These are phyloP conservation scores for Trametes punicea DNA, from an alignment of 768 basidiomycete genomes.

Conservation along the genomic window DNA sequence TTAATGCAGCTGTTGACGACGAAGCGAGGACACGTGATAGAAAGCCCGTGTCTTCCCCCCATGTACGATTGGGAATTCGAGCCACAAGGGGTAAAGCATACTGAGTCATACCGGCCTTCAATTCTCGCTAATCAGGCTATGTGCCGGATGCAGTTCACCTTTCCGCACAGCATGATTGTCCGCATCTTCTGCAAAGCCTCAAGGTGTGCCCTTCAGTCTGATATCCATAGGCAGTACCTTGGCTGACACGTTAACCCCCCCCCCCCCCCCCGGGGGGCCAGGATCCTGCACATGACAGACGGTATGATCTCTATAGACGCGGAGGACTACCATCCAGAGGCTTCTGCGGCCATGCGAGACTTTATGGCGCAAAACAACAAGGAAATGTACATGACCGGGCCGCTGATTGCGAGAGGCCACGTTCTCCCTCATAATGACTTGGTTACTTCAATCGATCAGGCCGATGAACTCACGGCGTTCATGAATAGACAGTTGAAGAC, in stretches of 20 bases:
- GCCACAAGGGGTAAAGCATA: constrained; percentile 20
- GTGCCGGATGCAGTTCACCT: neutral
- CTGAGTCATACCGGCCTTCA: too few species aligned
- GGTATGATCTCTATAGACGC: constrained; percentile 6
- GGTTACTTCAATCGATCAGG: too few species aligned
- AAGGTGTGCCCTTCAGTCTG: too few species aligned
- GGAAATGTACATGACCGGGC: constrained; percentile 12
- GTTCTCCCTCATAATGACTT: neutral
- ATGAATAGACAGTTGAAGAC: constrained; percentile 5
- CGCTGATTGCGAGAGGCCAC: constrained; percentile 3
- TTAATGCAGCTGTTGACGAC: neutral
- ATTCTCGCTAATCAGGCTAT: neutral
- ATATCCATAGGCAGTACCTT: too few species aligned
- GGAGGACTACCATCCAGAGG: constrained; percentile 9
- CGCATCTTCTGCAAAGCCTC: neutral
- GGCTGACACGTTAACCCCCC: too few species aligned
- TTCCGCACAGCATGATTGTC: neutral
- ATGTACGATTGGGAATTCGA: constrained; percentile 22
- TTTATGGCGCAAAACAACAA: constrained; percentile 5
- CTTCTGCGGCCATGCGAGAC: neutral
- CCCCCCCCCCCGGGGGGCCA: too few species aligned
- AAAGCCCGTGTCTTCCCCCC: constrained; percentile 17
- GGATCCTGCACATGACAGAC: neutral
- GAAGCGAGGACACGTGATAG: constrained; percentile 1
- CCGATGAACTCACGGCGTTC: constrained; percentile 11